These are phyloP conservation scores for Pouteria glomerata DNA, from an alignment of 148 eudicot species.

Conservation along the genomic window DNA sequence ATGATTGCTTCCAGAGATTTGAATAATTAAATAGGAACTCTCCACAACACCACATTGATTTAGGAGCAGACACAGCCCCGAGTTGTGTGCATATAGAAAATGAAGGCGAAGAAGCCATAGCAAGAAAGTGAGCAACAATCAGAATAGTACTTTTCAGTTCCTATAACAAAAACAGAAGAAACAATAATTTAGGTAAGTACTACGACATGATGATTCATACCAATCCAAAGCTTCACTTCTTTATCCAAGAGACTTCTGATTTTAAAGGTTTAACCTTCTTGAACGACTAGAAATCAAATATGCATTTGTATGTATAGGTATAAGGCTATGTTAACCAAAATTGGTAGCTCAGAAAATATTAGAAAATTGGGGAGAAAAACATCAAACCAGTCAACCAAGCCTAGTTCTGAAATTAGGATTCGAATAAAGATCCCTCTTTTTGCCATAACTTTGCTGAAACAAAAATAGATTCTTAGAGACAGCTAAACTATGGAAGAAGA, in stretches of 20 bases:
- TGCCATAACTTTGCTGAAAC: no score
- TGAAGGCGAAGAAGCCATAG: conserved; percentile 47
- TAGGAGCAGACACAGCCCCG: conserved; percentile 23
- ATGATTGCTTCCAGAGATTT: conserved; percentile 14
- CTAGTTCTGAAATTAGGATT: background rate
- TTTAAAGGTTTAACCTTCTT: background rate
- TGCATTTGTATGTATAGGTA: no score
- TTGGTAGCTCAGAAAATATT: conserved; percentile 11
- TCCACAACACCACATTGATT: conserved; percentile 8
- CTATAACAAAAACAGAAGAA: background rate
- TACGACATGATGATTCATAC: background rate
- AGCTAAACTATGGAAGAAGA: no score
- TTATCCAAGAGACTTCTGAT: background rate
- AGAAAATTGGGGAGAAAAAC: background rate
- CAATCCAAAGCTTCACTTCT: background rate
- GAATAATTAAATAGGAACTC: conserved; percentile 16
- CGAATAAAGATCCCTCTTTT: background rate
- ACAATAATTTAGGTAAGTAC: background rate
- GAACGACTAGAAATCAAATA: background rate
- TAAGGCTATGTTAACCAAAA: background rate
- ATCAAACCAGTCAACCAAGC: background rate
- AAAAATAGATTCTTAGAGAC: no score
- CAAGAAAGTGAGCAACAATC: background rate
- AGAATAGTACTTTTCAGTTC: background rate
- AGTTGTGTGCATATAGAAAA: conserved; percentile 29